Percentiles rank a stretch among this genome's conserved stretches.
phyloP scores from a whole-genome alignment of 305 asterid genomes.

The Fraxinus nigra region DNA sequence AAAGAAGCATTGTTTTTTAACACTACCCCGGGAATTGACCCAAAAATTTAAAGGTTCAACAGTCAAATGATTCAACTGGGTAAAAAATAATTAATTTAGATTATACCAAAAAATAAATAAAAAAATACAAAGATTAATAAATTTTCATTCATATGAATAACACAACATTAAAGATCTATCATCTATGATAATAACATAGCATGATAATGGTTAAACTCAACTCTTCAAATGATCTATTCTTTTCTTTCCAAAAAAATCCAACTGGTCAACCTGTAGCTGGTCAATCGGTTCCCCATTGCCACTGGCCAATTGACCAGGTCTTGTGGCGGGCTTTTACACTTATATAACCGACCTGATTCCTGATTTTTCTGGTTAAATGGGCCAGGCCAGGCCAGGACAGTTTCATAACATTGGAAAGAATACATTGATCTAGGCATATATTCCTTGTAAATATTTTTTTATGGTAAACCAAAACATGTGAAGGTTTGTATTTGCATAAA shows the following conservation, averaged over 20 bases:
- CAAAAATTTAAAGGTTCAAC: background rate
- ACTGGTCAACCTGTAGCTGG: background rate
- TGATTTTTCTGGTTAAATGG: background rate
- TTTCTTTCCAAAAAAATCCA: background rate
- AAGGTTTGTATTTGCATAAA: background rate
- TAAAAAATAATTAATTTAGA: background rate
- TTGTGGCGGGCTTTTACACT: background rate
- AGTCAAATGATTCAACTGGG: background rate
- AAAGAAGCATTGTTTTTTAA: slow-evolving; percentile 9
- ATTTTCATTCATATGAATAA: background rate
- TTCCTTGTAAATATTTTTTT: background rate
- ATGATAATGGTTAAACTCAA: background rate
- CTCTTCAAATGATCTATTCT: background rate
- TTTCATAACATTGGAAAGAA: background rate
- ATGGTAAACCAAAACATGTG: background rate
- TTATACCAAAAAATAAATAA: background rate
- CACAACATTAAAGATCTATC: background rate
- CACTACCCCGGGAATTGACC: background rate
- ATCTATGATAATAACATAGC: background rate
- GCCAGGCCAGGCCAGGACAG: background rate
- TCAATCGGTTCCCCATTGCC: background rate
- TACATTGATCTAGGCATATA: background rate
- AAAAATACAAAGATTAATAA: background rate
- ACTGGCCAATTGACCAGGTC: background rate
- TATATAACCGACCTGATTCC: background rate